Evolutionary conservation across 179 eudicot genomes (phyloP), one percentile per base, ranked within the genome.

Genomic region (Corrigiola litoralis): DNA sequence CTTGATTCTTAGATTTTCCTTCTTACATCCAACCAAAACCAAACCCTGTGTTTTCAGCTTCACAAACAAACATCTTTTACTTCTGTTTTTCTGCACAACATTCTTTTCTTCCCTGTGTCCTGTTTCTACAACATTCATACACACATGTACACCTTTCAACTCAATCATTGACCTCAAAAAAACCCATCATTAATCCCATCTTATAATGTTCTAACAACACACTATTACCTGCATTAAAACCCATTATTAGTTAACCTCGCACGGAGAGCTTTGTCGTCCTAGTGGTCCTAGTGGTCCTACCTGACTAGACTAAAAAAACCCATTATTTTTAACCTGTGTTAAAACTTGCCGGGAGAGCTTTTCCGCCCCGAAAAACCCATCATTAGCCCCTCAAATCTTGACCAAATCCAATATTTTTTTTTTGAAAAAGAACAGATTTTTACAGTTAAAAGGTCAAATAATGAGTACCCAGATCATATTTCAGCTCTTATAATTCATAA

Each of bases 281-380:
- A n/a, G n/a, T n/a, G n/a, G n/a, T n/a, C n/a, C n/a, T n/a, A n/a
- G n/a, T n/a, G n/a, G n/a, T n/a, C n/a, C n/a, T n/a, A n/a, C n/a
- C n/a, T n/a, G n/a, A n/a, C n/a, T n/a, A n/a, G n/a, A n/a, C n/a
- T n/a, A n/a, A n/a, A n/a, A n/a, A n/a, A n/a, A n/a, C n/a, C n/a
- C n/a, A n/a, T n/a, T n/a, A n/a, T n/a, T n/a, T n/a, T n/a, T n/a
- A n/a, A n/a, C n/a, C n/a, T n/a, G n/a, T n/a, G n/a, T n/a, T n/a
- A n/a, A n/a, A n/a, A n/a, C n/a, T n/a, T n/a, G n/a, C n/a, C n/a
- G n/a, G n/a, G n/a, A n/a, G n/a, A n/a, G n/a, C n/a, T n/a, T n/a
- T n/a, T n/a, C n/a, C n/a, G n/a, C n/a, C n/a, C n/a, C n/a, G 32
- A 61, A 55, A 37, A 53, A 29, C 68, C 68, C 72, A 73, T 73